Evolutionary conservation across 2,329 filamentous ascomycete species (phyloP).

Genomic region (Aaosphaeria arxii): DNA sequence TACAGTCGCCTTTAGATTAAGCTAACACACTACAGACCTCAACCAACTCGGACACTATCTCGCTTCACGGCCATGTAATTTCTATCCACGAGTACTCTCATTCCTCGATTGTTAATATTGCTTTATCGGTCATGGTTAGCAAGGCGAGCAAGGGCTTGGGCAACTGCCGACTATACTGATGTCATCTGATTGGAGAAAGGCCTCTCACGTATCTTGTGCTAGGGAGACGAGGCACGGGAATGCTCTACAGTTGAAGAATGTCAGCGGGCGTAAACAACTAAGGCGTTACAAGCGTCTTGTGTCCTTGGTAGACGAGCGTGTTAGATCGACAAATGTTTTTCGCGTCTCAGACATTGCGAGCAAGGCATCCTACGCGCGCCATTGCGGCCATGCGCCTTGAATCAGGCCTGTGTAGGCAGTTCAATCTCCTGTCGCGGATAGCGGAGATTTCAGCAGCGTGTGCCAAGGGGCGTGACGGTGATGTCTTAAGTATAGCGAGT

Average conservation of each 20-base stretch:
- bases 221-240: constrained; percentile 33
- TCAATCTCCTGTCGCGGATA: constrained; percentile 25
- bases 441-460: constrained; percentile 29
- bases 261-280: constrained; percentile 34
- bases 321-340: constrained; percentile 32
- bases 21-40: constrained; percentile 28
- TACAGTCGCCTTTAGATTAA: constrained; percentile 28
- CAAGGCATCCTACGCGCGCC: constrained; percentile 28
- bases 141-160: constrained; percentile 35
- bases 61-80: constrained; percentile 30
- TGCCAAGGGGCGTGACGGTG: constrained; percentile 27
- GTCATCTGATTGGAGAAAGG: constrained; percentile 32
- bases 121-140: constrained; percentile 29
- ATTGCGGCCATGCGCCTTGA: constrained; percentile 33
- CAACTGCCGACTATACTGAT: constrained; percentile 27
- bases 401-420: constrained; percentile 23
- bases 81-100: constrained; percentile 20
- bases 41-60: constrained; percentile 20
- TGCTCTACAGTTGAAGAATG: constrained; percentile 34
- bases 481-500: constrained; percentile 31
- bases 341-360: constrained; percentile 22
- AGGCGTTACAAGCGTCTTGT: constrained; percentile 19
- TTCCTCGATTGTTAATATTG: constrained; percentile 31
- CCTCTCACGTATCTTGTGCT: constrained; percentile 22
- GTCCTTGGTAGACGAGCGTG: constrained; percentile 16